phyloP scores from a whole-genome alignment of 1,139 yeast species.

The Pichia sp. region DNA sequence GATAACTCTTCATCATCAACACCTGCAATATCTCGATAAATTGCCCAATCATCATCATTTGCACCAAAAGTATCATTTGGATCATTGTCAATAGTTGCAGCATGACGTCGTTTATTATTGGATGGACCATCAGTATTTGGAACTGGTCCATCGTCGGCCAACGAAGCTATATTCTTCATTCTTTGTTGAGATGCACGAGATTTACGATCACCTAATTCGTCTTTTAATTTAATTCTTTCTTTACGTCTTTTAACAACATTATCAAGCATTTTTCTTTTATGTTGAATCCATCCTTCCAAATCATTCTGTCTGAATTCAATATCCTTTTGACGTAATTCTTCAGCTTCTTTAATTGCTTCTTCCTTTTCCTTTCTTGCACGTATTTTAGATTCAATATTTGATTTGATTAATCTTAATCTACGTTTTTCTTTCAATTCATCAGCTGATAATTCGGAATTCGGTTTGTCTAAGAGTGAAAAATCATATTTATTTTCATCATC shows the following conservation, averaged over 20 bases:
- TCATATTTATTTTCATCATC: conserved; percentile 34
- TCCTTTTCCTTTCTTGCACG: conserved; percentile 78
- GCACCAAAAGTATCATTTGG: conserved; percentile 95
- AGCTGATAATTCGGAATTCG: conserved; percentile 75
- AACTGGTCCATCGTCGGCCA: conserved; percentile 60
- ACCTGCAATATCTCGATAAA: conserved; percentile 77
- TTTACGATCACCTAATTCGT: conserved; percentile 80
- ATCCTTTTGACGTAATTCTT: conserved; percentile 54
- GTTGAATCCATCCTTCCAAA: conserved; percentile 71
- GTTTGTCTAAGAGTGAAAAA: conserved; percentile 76
- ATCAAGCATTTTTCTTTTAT: conserved; percentile 58
- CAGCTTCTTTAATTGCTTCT: conserved; percentile 45
- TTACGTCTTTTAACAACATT: conserved; percentile 51
- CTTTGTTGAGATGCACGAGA: conserved; percentile 88
- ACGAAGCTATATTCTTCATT: conserved; percentile 84
- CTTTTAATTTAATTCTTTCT: conserved; percentile 64
- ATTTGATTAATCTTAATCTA: conserved; percentile 73
- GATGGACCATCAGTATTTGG: conserved; percentile 11
- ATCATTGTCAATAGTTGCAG: conserved; percentile 73
- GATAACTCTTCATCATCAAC: conserved; percentile 70
- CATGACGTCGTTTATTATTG: conserved; percentile 44
- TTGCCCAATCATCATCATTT: conserved; percentile 92
- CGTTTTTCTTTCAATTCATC: conserved; percentile 85
- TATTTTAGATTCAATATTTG: conserved; percentile 82
- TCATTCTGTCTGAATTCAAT: conserved; percentile 73